These are phyloP conservation scores for Aspergillus coremiiformis DNA, from an alignment of 495 filamentous ascomycete species.

Conservation along the genomic window DNA sequence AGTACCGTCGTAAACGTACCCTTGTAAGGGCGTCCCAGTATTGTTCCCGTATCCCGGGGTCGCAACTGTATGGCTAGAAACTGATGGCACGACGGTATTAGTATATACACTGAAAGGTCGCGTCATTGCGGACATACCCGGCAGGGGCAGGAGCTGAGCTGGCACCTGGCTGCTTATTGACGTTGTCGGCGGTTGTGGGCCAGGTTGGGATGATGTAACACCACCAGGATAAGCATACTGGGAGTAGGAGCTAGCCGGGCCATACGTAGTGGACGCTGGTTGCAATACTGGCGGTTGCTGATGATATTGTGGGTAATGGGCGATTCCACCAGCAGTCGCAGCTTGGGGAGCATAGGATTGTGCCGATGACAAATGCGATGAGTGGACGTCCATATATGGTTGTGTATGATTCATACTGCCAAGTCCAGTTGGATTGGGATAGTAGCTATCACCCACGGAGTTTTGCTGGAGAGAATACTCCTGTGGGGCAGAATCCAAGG, in stretches of 20 bases:
- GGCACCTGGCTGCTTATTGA: slow-evolving; percentile 53
- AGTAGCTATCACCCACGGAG: slow-evolving; percentile 31
- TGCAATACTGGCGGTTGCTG: slow-evolving; percentile 77
- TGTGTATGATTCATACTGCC: slow-evolving; percentile 79
- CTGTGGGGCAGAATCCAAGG: slow-evolving; percentile 29
- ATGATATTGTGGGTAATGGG: slow-evolving; percentile 62
- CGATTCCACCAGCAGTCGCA: slow-evolving; percentile 66
- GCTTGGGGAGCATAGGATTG: slow-evolving; percentile 75
- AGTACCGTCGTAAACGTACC: slow-evolving; percentile 64
- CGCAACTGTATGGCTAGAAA: slow-evolving; percentile 42
- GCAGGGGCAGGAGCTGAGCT: slow-evolving; percentile 59
- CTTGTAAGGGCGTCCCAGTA: slow-evolving; percentile 46
- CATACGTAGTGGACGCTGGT: slow-evolving; percentile 67
- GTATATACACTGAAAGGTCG: not conserved
- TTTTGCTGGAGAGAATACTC: slow-evolving; percentile 27
- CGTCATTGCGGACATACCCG: slow-evolving; percentile 33
- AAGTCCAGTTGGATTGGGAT: slow-evolving; percentile 37
- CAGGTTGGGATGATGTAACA: slow-evolving; percentile 65
- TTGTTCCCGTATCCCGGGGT: slow-evolving; percentile 41
- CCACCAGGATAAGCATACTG: slow-evolving; percentile 71
- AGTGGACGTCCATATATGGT: slow-evolving; percentile 78
- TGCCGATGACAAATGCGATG: slow-evolving; percentile 71
- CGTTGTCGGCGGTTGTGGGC: slow-evolving; percentile 59
- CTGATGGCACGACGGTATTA: slow-evolving; percentile 20
- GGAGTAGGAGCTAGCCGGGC: slow-evolving; percentile 53